Conservation (phyloP, 2,329 filamentous ascomycete species). For the Exophiala sp. region DNA sequence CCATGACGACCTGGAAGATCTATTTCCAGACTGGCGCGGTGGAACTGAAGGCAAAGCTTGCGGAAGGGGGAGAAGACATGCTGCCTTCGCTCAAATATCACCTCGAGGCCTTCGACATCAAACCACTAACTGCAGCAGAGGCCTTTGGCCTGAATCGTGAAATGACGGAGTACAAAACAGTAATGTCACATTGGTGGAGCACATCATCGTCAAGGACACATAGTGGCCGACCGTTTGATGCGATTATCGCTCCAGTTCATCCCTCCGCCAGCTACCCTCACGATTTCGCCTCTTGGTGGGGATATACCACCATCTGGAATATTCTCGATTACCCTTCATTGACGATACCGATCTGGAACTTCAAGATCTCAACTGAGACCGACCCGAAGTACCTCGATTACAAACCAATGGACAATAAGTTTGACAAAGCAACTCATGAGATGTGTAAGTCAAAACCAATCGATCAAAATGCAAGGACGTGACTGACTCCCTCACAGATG, state of each 20-base stretch:
- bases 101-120: conserved; percentile 50
- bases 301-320: conserved; percentile 67
- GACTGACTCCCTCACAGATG: conserved; percentile 28
- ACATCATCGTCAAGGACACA: conserved; percentile 32
- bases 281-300: conserved; percentile 57
- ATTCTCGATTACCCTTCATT: conserved; percentile 63
- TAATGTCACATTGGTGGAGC: background rate
- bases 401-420: conserved; percentile 26
- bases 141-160: conserved; percentile 13
- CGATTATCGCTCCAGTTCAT: conserved; percentile 16
- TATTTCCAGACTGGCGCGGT: conserved; percentile 61
- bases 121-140: conserved; percentile 41
- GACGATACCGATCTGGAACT: conserved; percentile 55
- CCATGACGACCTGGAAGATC: conserved; percentile 41
- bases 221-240: conserved; percentile 34
- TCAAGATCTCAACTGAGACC: conserved; percentile 38
- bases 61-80: conserved; percentile 55
- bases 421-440: conserved; percentile 47
- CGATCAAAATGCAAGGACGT: background rate
- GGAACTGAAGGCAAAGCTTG: conserved; percentile 51
- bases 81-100: conserved; percentile 59
- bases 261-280: conserved; percentile 41
- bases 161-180: background rate
- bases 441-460: conserved; percentile 33
- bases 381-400: conserved; percentile 34